These are phyloP conservation scores for Globisporangium uncinulatum DNA, from an alignment of 352 stramenopile genomes.

Conservation along the genomic window DNA sequence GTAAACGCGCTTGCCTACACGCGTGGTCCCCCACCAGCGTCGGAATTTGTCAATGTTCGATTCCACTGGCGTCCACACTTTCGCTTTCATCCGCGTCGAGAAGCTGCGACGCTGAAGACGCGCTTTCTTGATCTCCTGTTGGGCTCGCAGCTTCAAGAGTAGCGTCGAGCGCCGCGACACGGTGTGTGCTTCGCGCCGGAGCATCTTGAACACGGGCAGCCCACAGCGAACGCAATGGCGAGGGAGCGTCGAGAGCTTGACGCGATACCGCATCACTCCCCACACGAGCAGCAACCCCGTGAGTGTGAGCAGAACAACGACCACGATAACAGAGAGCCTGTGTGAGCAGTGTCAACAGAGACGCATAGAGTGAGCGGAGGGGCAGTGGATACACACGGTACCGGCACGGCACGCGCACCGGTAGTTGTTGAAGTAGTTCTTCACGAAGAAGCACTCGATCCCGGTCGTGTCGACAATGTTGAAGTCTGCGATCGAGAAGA, in stretches of 20 bases:
- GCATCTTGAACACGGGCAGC: slow-evolving; percentile 47
- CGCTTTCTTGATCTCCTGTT: slow-evolving; percentile 19
- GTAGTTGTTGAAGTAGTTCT: slow-evolving; percentile 65
- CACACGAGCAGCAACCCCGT: slow-evolving; percentile 32
- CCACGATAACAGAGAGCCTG: slow-evolving; percentile 35
- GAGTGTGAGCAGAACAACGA: slow-evolving; percentile 34
- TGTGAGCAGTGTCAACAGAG: not conserved
- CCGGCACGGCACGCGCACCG: slow-evolving; percentile 11
- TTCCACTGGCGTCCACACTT: slow-evolving; percentile 11
- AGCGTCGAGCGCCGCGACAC: slow-evolving; percentile 28
- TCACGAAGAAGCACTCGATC: slow-evolving; percentile 57
- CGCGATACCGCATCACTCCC: slow-evolving; percentile 51
- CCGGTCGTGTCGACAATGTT: slow-evolving; percentile 60
- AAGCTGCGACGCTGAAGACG: slow-evolving; percentile 15
- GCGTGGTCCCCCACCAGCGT: slow-evolving; percentile 16
- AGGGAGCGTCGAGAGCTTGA: slow-evolving; percentile 44
- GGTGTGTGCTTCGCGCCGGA: slow-evolving; percentile 21
- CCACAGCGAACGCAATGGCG: slow-evolving; percentile 57
- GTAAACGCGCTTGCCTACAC: slow-evolving; percentile 16
- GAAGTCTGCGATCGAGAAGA: slow-evolving; percentile 66
- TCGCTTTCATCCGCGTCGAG: slow-evolving; percentile 21
- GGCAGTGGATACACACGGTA: no score
- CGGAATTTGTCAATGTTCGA: slow-evolving; percentile 6
- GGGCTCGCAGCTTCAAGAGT: slow-evolving; percentile 36
- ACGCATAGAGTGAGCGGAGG: not conserved